A percentile compares a stretch with the other conserved stretches of the same genome.
Evolutionary conservation across 2,329 filamentous ascomycete species (phyloP).

Genomic region (Xylaria multiplex): DNA sequence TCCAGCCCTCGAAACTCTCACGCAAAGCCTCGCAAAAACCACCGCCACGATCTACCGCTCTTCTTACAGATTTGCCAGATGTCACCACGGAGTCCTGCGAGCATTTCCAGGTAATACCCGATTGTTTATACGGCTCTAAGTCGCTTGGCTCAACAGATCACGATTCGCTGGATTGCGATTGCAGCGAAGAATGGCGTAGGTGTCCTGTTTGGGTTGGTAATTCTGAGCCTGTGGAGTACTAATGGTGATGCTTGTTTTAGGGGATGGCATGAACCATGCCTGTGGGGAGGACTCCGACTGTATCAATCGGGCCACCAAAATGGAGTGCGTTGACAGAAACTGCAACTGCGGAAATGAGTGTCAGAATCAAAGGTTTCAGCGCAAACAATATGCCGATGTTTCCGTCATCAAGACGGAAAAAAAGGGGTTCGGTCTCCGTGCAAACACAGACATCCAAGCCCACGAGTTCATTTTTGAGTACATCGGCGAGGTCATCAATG

Average conservation of each 20-base stretch:
- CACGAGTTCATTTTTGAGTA: slow-evolving; percentile 98
- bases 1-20: slow-evolving; percentile 74
- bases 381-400: slow-evolving; percentile 87
- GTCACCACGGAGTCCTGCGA: slow-evolving; percentile 78
- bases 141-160: slow-evolving; percentile 91
- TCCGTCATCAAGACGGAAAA: slow-evolving; percentile 98
- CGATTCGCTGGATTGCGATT: slow-evolving; percentile 93
- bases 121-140: slow-evolving; percentile 92
- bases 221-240: slow-evolving; percentile 37
- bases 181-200: slow-evolving; percentile 94
- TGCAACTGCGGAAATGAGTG: slow-evolving; percentile 89
- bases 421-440: slow-evolving; percentile 92
- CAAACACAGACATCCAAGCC: slow-evolving; percentile 78
- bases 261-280: slow-evolving; percentile 76
- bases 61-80: slow-evolving; percentile 81
- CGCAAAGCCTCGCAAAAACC: slow-evolving; percentile 80
- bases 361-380: slow-evolving; percentile 95
- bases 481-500: slow-evolving; percentile 97
- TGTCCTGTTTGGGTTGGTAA: slow-evolving; percentile 43
- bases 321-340: slow-evolving; percentile 86
- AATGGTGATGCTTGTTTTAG: slow-evolving; percentile 52
- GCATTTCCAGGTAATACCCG: slow-evolving; percentile 81
- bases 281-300: slow-evolving; percentile 97
- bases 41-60: slow-evolving; percentile 66
- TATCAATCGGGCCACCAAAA: slow-evolving; percentile 97